Evolutionary conservation across 1,284 basidiomycete species (phyloP), one percentile per base, ranked within the genome.

Genomic region (Leccinum subfulvum): DNA sequence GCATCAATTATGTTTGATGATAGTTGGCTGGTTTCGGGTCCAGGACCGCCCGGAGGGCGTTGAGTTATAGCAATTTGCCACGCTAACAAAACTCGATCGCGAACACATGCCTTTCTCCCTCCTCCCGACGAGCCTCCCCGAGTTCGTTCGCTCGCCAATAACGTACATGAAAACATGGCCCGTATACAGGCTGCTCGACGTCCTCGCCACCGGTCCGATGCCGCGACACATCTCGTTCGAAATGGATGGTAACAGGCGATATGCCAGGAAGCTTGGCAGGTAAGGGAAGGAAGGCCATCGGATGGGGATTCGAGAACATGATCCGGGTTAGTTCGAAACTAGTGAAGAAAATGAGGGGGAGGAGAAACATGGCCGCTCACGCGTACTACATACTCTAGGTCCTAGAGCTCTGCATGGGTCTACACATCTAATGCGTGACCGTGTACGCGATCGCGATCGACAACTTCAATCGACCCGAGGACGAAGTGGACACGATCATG

Each of bases 381-480:
- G 11, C 7, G 3, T 62, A 49, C 44, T 26, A 21, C 44, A 9
- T 21, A 23, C 21, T 6, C 55, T 68, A 97, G 94, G 82, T 94
- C 59, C 78, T 97, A 16, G 90, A 94, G 73, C 82, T 95, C 54
- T 95, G 95, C 69, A 78, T 96, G 28, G 81, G 84, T 9, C 81
- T 98, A 18, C 79, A 86, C 21, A 84, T 98, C 57, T 83, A 80
- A 61, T 93, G 91, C 65, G 95, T 99, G 23, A 91, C 94, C 1
- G 93, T 94, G 10, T 99, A 97, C 71, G 95, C 95, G 4, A 99
- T 99, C 76, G 88, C 96, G 1, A 97, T 99, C 64, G 95, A 98
- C 73, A 99, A 99, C 78, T 99, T 99, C 79, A 92, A 92, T 67
- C 84, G 97, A n/a, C 83, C 90, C 1, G 80, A 84, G 60, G 87